A percentile compares a stretch with the other conserved stretches of the same genome.
phyloP scores from a whole-genome alignment of 2,329 filamentous ascomycete genomes.

The Cladophialophora yegresii region DNA sequence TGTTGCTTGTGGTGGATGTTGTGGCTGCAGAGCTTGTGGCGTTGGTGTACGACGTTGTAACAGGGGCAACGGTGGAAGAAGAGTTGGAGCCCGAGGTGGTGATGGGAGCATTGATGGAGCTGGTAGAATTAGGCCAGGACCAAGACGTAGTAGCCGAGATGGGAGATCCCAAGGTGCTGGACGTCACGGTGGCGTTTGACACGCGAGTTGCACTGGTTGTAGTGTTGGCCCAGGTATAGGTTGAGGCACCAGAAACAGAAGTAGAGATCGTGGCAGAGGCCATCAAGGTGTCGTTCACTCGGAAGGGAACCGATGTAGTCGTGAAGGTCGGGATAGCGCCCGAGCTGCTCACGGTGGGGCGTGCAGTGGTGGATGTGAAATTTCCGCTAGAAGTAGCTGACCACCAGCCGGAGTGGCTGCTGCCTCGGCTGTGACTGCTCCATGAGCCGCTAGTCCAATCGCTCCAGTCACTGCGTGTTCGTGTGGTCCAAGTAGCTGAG shows the following conservation, averaged over 20 bases:
- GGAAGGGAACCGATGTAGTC: constrained; percentile 2
- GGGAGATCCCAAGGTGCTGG: constrained; percentile 9
- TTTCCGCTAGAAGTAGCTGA: constrained; percentile 4
- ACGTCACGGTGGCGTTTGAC: constrained; percentile 14
- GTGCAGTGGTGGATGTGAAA: background rate
- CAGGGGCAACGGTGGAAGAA: background rate
- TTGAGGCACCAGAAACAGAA: background rate
- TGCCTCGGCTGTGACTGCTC: constrained; percentile 6
- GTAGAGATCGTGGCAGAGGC: background rate
- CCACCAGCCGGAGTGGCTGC: constrained; percentile 5
- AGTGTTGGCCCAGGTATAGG: constrained; percentile 4
- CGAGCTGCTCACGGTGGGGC: constrained; percentile 12
- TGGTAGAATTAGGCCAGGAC: background rate
- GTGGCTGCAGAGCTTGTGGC: constrained; percentile 13
- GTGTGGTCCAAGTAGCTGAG: constrained; percentile 2
- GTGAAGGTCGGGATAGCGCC: constrained; percentile 8
- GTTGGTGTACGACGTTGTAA: constrained; percentile 5
- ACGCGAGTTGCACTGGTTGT: constrained; percentile 1
- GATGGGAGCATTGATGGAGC: background rate
- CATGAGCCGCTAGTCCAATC: background rate
- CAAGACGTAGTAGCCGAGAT: constrained; percentile 2
- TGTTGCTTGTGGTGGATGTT: constrained; percentile 8
- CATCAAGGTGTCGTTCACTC: background rate
- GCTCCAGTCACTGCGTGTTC: background rate
- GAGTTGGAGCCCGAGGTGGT: background rate